Evolutionary conservation across 2,329 filamentous ascomycete species (phyloP), one percentile per base, ranked within the genome.

Genomic region (Penicillium sp.): DNA sequence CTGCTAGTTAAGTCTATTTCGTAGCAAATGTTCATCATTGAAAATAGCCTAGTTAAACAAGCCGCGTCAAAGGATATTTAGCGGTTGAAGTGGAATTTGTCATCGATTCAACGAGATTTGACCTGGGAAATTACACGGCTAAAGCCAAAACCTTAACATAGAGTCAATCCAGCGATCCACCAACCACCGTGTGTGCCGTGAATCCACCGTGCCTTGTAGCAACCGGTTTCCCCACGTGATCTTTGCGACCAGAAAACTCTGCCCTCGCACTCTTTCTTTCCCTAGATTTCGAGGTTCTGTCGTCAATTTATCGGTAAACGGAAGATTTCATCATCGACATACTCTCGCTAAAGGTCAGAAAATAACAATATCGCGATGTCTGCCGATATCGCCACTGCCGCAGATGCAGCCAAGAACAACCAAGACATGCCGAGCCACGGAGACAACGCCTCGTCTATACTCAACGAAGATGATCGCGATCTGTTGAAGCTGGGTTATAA

Each of bases 381-480:
- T 7, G 5, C 28, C 35, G 31, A 55, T 42, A 16, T 40, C 4
- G 20, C 30, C 39, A 33, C 47, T 44, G 42, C 43, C n/a, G 7
- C 25, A 2, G 27, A 49, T 16, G 44, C 25, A 44, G 46, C 44
- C 45, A 55, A 61, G 50, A 46, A 35, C 39, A 16, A 31, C 38
- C 53, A 55, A 52, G 46, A 51, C 30, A 30, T 40, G 9, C 47
- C 28, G 35, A 53, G 28, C 22, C 33, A 55, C n/a, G 48, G 42
- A 33, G 43, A 53, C 27, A 33, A 50, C 35, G 20, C n/a, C 30
- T 31, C 48, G 46, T 49, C 58, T 9, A 44, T 55, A 25, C 57
- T 49, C 8, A 60, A 64, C 28, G 56, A 66, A 40, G 63, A 66
- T 48, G 62, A 66, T 51, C 61, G 54, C 14, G 61, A 66, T 20